Conservation (phyloP, 352 stramenopile genomes). For the Phytophthora pseudosyringae region DNA sequence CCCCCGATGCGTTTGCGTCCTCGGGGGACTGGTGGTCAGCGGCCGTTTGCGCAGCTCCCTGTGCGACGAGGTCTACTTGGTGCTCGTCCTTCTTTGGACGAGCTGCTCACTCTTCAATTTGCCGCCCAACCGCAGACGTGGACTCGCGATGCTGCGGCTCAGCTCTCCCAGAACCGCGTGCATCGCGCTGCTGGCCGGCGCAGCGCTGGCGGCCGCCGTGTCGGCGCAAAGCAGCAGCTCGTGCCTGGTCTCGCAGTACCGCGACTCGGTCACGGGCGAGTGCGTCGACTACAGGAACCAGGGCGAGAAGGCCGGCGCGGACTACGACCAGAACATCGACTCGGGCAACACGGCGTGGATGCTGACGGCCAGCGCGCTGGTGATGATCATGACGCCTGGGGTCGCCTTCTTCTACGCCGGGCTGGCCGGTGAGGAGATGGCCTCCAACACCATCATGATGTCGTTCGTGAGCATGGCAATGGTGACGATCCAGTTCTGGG, state of each 20-base stretch:
- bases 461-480: slow-evolving; percentile 81
- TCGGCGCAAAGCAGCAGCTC: slow-evolving; percentile 30
- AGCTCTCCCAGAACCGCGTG: background rate
- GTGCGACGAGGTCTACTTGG: slow-evolving; percentile 5
- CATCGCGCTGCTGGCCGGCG: slow-evolving; percentile 11
- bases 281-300: slow-evolving; percentile 51
- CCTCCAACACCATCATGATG: slow-evolving; percentile 88
- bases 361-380: slow-evolving; percentile 53
- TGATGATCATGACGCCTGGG: slow-evolving; percentile 81
- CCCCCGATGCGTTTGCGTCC: slow-evolving; percentile 3
- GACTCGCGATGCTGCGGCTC: slow-evolving; percentile 6
- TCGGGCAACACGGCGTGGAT: slow-evolving; percentile 79
- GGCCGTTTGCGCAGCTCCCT: background rate
- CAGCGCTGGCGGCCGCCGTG: slow-evolving; percentile 40
- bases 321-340: slow-evolving; percentile 44
- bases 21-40: slow-evolving; percentile 2
- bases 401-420: slow-evolving; percentile 87
- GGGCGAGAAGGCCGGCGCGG: slow-evolving; percentile 42
- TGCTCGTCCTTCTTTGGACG: slow-evolving; percentile 5
- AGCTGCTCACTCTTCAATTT: slow-evolving; percentile 23
- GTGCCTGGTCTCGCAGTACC: slow-evolving; percentile 41
- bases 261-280: slow-evolving; percentile 31
- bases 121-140: slow-evolving; percentile 5
- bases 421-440: slow-evolving; percentile 75
- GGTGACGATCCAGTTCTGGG: slow-evolving; percentile 82